Evolutionary conservation across 345 rosid species (phyloP).

Genomic region (Rubroshorea leprosula): DNA sequence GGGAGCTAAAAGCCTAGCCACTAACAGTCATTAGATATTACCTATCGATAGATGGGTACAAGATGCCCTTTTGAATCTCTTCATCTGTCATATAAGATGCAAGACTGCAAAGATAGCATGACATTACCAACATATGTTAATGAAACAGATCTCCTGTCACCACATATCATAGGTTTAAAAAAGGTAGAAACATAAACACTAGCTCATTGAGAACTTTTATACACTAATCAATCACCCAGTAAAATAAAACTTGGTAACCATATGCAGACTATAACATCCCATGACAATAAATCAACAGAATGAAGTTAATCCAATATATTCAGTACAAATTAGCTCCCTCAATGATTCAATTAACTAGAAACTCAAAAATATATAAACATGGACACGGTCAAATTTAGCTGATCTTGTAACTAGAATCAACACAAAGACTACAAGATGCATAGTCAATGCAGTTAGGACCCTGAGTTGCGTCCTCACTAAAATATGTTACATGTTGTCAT

Average conservation of each 20-base stretch:
- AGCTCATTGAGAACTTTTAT: too few species aligned
- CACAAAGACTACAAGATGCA: neutral
- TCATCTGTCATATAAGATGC: constrained; percentile 93
- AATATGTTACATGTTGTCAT: neutral
- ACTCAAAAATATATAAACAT: neutral
- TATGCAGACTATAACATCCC: too few species aligned
- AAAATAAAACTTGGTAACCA: too few species aligned
- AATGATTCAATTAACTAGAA: too few species aligned
- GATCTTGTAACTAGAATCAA: neutral
- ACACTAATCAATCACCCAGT: too few species aligned
- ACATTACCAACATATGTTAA: constrained; percentile 11
- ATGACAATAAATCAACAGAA: too few species aligned
- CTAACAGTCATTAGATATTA: too few species aligned
- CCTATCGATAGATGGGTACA: constrained; percentile 88
- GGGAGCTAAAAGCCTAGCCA: too few species aligned
- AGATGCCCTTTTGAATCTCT: constrained; percentile 66
- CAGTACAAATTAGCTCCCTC: too few species aligned
- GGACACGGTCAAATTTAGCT: too few species aligned
- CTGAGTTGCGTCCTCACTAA: neutral
- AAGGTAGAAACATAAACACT: too few species aligned
- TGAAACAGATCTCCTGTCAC: constrained; percentile 5
- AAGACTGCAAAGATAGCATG: constrained; percentile 51
- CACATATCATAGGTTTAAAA: neutral
- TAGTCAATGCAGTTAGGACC: neutral
- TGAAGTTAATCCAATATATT: too few species aligned